A percentile compares a stretch with the other conserved stretches of the same genome.
These are phyloP conservation scores for Scorias spongiosa DNA, from an alignment of 2,329 filamentous ascomycete genomes.

Conservation along the genomic window DNA sequence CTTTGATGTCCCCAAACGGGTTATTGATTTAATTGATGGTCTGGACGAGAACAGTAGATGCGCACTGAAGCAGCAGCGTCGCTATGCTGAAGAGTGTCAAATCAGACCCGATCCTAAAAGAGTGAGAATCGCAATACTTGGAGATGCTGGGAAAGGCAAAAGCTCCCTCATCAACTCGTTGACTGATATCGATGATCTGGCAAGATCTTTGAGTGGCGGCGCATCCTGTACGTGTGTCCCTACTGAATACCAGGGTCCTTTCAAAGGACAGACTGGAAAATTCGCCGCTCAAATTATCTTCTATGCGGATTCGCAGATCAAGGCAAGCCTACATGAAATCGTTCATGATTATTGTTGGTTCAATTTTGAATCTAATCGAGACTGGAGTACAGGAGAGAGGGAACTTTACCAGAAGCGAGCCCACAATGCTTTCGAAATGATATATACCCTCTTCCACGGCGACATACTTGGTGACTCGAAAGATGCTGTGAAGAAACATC, in stretches of 20 bases:
- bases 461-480: background rate
- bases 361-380: constrained; percentile 4
- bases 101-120: background rate
- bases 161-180: constrained; percentile 13
- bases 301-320: constrained; percentile 3
- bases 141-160: constrained; percentile 11
- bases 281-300: constrained; percentile 8
- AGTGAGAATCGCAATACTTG: constrained; percentile 8
- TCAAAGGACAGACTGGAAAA: constrained; percentile 3
- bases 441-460: constrained; percentile 7
- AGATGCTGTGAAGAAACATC: background rate
- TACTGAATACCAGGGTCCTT: constrained; percentile 4
- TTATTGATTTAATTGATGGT: no score
- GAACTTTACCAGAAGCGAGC: constrained; percentile 2
- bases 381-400: constrained; percentile 6
- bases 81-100: no score
- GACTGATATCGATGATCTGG: constrained; percentile 6
- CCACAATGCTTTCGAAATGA: constrained; percentile 4
- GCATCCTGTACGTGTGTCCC: constrained; percentile 8
- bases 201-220: constrained; percentile 8
- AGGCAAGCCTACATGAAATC: constrained; percentile 3
- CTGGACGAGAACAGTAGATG: no score
- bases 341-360: constrained; percentile 4
- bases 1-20: background rate
- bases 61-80: no score